Conservation (phyloP, 192 early-diverging fungal genomes). For the Linnemannia schmuckeri region DNA sequence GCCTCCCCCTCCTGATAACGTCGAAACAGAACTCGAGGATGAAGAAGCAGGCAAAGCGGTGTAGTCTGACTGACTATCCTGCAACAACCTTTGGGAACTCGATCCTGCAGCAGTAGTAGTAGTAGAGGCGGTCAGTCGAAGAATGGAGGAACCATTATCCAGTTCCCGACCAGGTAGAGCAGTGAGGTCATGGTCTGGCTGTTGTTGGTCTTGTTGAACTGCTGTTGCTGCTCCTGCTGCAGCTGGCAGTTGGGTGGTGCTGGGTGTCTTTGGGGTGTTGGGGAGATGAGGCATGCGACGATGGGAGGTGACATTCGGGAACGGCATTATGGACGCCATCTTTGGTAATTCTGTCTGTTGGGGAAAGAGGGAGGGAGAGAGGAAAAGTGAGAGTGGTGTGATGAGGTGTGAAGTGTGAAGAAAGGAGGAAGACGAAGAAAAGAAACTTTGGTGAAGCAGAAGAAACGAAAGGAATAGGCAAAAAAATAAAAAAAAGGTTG, state of each 20-base stretch:
- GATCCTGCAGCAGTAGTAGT: neutral
- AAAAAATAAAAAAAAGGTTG: neutral
- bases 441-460: neutral
- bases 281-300: constrained; percentile 42
- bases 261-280: constrained; percentile 12
- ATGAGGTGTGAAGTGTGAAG: neutral
- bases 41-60: neutral
- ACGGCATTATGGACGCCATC: constrained; percentile 49
- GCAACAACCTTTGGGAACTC: constrained; percentile 6
- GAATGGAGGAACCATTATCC: neutral
- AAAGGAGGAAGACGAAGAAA: neutral
- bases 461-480: neutral
- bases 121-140: neutral
- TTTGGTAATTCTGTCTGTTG: neutral
- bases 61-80: neutral
- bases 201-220: neutral
- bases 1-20: neutral
- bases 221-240: constrained; percentile 17
- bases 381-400: neutral
- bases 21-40: neutral
- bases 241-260: constrained; percentile 1
- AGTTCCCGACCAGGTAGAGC: neutral
- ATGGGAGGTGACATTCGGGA: constrained; percentile 48
- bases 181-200: neutral
- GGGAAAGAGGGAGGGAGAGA: neutral